Evolutionary conservation across 2,329 filamentous ascomycete species (phyloP).

Genomic region (Penicillium sp.): DNA sequence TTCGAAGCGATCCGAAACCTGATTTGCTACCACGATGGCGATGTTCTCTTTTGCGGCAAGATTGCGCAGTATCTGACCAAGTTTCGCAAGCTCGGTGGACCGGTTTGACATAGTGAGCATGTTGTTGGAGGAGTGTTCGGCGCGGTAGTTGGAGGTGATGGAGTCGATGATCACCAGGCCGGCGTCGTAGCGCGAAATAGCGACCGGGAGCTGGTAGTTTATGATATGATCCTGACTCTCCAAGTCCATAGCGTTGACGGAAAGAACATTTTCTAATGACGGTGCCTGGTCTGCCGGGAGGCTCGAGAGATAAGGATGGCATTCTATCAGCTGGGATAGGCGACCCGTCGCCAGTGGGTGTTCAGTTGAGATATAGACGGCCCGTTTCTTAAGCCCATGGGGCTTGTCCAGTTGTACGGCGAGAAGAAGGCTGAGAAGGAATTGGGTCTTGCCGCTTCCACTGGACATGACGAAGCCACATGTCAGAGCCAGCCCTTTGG

Average conservation of each 20-base stretch:
- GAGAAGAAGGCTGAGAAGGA: conserved; percentile 80
- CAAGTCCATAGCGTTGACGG: conserved; percentile 80
- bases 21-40: conserved; percentile 89
- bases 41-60: conserved; percentile 72
- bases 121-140: conserved; percentile 59
- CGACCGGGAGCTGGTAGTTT: conserved; percentile 85
- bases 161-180: conserved; percentile 87
- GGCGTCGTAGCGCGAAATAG: conserved; percentile 70
- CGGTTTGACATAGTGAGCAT: conserved; percentile 66
- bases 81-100: conserved; percentile 70
- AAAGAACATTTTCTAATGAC: conserved; percentile 73
- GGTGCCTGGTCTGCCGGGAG: conserved; percentile 49
- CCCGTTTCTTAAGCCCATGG: conserved; percentile 66
- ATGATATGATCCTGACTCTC: conserved; percentile 96
- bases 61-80: conserved; percentile 71
- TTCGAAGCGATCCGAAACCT: conserved; percentile 85
- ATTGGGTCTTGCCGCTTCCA: conserved; percentile 91
- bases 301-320: conserved; percentile 60
- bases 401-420: conserved; percentile 77
- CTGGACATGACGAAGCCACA: conserved; percentile 39
- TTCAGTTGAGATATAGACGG: conserved; percentile 93
- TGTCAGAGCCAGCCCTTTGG: conserved; percentile 7
- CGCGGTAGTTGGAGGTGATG: conserved; percentile 91
- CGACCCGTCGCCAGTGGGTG: conserved; percentile 77
- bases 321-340: conserved; percentile 72